phyloP scores from a whole-genome alignment of 805 yeast species.

The Komagataella ulmi region DNA sequence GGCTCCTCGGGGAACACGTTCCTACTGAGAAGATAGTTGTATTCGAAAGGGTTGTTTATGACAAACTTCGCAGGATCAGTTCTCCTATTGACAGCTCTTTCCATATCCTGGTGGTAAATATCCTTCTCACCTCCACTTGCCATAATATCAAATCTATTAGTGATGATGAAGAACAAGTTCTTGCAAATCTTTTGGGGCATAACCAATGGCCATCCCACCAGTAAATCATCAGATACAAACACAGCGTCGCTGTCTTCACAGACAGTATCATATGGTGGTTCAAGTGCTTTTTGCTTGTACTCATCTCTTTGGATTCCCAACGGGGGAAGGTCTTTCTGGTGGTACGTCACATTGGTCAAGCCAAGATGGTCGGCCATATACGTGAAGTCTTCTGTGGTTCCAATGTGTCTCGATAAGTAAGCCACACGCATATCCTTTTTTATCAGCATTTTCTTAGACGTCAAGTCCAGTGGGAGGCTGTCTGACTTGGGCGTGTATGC shows the following conservation, averaged over 20 bases:
- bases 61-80: neutral
- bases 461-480: neutral
- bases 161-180: neutral
- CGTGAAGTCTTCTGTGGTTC: neutral
- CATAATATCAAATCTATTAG: neutral
- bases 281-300: neutral
- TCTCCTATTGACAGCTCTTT: neutral
- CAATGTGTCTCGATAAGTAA: neutral
- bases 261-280: neutral
- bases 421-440: neutral
- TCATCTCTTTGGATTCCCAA: neutral
- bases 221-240: neutral
- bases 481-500: neutral
- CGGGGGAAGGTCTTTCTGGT: neutral
- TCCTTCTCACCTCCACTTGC: neutral
- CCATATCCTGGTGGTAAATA: neutral
- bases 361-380: neutral
- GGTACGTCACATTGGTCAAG: neutral
- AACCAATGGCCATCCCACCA: neutral
- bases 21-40: neutral
- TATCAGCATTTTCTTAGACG: neutral
- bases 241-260: neutral
- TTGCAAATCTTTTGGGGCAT: neutral
- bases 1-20: neutral
- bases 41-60: neutral